A percentile compares a stretch with the other conserved stretches of the same genome.
phyloP scores from a whole-genome alignment of 179 eudicot genomes.

The Gypsophila paniculata region DNA sequence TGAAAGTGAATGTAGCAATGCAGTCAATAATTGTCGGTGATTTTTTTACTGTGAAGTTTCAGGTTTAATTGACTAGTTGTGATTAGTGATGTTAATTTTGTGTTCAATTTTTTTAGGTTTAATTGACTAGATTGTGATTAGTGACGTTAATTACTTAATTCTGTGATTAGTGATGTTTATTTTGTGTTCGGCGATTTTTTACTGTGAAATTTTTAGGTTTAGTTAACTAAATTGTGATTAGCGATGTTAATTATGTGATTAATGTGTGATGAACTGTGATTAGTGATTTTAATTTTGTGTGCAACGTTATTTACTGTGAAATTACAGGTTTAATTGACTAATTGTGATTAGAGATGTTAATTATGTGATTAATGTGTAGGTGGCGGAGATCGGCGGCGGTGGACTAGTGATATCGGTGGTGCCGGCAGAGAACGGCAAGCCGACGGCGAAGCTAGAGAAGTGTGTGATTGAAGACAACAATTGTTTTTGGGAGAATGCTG shows the following conservation, averaged over 20 bases:
- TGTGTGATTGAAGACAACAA: constrained; percentile 51
- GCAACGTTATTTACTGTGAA: too few relatives aligned
- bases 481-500: constrained; percentile 78
- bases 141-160: too few relatives aligned
- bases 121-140: background rate
- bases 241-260: too few relatives aligned
- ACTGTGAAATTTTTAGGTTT: too few relatives aligned
- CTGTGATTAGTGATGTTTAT: background rate
- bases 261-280: too few relatives aligned
- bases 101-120: background rate
- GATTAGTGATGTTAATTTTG: background rate
- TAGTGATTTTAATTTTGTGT: background rate
- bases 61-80: background rate
- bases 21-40: background rate
- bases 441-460: constrained; percentile 69
- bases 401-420: constrained; percentile 69
- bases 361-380: constrained; percentile 30
- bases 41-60: background rate
- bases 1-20: background rate
- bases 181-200: background rate
- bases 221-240: too few relatives aligned
- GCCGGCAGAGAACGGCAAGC: constrained; percentile 81
- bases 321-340: too few relatives aligned
- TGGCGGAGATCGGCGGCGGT: constrained; percentile 49
- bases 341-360: background rate